Base-by-base conservation (phyloP, 495 filamentous ascomycete species). In the Penicillium psychrofluorescens region DNA sequence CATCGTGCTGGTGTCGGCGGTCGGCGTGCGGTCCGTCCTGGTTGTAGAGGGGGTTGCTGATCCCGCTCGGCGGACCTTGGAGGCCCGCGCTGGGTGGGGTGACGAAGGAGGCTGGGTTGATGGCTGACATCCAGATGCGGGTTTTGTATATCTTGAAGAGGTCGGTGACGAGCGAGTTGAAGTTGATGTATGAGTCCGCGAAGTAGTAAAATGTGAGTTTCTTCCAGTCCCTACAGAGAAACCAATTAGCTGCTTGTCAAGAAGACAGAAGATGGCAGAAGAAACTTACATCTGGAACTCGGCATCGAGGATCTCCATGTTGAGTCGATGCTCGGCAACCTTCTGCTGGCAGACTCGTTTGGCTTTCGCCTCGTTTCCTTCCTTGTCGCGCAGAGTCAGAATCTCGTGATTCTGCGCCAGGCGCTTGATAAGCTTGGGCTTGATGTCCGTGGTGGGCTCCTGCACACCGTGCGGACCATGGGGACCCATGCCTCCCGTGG, bases 131-230 rank as follows among this genome's bases (percentile, higher is more conserved):
- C 92, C 92, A 98, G 59, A 98, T 97, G 42, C 92, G 80, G 13
- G 90, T 95, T 71, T 98, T 98, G 72, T 95, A 98, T 46, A 95
- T 90, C 59, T 96, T 96, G 76, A 97, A 98, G 15, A 98, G 76
- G 62, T 97, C 94, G 0, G 89, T 95, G 46, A 98, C 91, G 12
- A 98, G 77, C 0, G 87, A 86, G 63, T 97, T 98, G 74, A 98
- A 98, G 66, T 97, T 95, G 74, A 98, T 95, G 61, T 98, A 98
- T 0, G 87, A 81, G 56, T 96, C 90, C 43, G 92, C 92, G 53
- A 95, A 97, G 63, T 97, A 98, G 73, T 95, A 98, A 65, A 95
- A 96, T 0, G 94, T 98, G 41, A 98, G 70, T 57, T 98, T 98
- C 64, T 96, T 95, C 86, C 88, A 95, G 66, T 97, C 92, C 84